Conservation (phyloP, 495 filamentous ascomycete species). For the Penicillium canariense region DNA sequence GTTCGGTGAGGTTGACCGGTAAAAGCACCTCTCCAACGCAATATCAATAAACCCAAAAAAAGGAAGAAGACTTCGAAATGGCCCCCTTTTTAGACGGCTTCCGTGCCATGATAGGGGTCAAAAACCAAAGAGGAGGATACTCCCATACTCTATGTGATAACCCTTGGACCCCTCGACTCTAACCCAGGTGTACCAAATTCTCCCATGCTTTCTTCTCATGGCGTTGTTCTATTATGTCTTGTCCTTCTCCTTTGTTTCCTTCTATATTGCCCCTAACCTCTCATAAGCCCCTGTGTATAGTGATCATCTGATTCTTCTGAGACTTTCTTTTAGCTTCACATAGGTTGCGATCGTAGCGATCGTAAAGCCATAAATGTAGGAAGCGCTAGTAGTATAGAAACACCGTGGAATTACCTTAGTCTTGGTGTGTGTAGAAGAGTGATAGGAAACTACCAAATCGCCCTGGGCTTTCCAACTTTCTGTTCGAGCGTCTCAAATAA, state of each 20-base stretch:
- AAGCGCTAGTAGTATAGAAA: not conserved
- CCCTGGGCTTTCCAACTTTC: too few species aligned
- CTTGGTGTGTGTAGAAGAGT: too few species aligned
- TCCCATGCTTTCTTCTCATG: conserved; percentile 33
- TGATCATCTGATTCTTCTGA: conserved; percentile 31
- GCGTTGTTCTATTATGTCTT: conserved; percentile 36
- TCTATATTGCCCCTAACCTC: conserved; percentile 19
- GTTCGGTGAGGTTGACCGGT: conserved; percentile 71
- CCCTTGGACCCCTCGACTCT: conserved; percentile 21
- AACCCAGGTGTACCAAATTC: conserved; percentile 30
- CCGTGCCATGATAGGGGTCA: conserved; percentile 15
- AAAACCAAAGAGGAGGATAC: conserved; percentile 17
- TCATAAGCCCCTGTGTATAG: conserved; percentile 35
- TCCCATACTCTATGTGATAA: conserved; percentile 19
- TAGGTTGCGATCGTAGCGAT: not conserved
- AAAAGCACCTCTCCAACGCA: conserved; percentile 29
- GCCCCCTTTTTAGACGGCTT: conserved; percentile 25
- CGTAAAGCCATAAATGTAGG: too few species aligned
- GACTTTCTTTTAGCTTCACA: conserved; percentile 1
- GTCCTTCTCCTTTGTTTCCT: conserved; percentile 27
- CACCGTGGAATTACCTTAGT: not conserved
- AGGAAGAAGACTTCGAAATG: conserved; percentile 26
- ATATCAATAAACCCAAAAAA: conserved; percentile 24
- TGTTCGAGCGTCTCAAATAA: too few species aligned
- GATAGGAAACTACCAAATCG: too few species aligned